Conservation (phyloP, 1,284 basidiomycete species). For the Ceratorhiza oryzae-sativae region DNA sequence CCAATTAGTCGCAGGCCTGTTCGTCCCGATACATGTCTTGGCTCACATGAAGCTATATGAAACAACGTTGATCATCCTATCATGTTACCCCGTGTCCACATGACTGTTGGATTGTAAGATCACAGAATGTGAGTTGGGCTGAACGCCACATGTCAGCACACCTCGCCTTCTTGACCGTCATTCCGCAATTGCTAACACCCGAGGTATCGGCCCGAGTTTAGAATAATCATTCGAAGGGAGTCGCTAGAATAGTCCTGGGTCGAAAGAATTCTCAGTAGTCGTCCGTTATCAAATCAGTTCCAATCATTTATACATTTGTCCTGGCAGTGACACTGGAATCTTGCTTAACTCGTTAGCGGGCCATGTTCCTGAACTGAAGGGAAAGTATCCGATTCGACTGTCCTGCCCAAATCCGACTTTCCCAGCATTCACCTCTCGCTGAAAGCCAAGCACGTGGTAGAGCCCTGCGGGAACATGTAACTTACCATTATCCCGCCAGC, state of each 20-base stretch:
- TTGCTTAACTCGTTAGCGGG: background rate
- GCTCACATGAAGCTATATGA: background rate
- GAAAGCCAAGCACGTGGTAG: background rate
- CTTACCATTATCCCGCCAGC: background rate
- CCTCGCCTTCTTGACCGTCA: background rate
- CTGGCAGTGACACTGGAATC: background rate
- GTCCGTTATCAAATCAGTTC: background rate
- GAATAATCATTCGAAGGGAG: background rate
- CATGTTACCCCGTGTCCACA: background rate
- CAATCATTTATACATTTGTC: background rate
- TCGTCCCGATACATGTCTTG: background rate
- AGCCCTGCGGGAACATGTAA: too few species aligned
- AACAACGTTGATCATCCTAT: background rate
- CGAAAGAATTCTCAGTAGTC: background rate
- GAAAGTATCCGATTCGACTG: background rate
- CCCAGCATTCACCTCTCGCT: background rate
- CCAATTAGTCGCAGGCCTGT: background rate
- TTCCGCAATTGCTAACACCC: background rate
- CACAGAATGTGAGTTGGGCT: background rate
- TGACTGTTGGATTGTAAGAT: slow-evolving; percentile 1
- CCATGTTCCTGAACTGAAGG: background rate
- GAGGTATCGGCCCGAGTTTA: background rate
- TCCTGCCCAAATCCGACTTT: background rate
- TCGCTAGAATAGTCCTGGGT: background rate
- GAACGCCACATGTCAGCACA: slow-evolving; percentile 5